Evolutionary conservation across 148 eudicot genomes (phyloP), one percentile per base, ranked within the genome.

Genomic region (Drosera capensis): DNA sequence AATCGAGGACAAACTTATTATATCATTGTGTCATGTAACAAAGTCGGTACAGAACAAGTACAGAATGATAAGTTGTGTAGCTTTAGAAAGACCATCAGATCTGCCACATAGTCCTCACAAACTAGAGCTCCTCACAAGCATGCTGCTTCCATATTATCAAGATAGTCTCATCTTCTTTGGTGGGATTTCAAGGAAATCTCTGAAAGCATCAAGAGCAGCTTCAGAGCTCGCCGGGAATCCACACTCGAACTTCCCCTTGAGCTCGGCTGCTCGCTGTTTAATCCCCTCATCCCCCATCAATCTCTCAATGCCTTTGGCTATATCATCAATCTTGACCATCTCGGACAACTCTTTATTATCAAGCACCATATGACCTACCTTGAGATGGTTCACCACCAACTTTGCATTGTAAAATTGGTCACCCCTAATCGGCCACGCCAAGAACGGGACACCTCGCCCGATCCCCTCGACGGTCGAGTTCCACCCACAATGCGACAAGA

Each of bases 381-480:
- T 65, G 1, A 75, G 71, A 54, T 72, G 64, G 23, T 48, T 13
- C 30, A 63, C 82, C 23, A 75, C 60, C 63, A 75, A 36, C 48
- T 75, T 72, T 23, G 88, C 79, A 65, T 80, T 56, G 21, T 40
- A 24, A 34, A 55, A 65, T 40, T 80, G 82, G 42, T 80, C 88
- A 20, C 88, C 88, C 50, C 88, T 72, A 2, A 80, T 69, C 0
- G 88, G 88, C 82, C 88, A 80, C 13, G 77, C 72, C 64, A 80
- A 24, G 19, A 80, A 5, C 0, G 88, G 88, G 6, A 75, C 67
- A 18, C 79, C 71, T 0, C 56, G 57, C 9, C 71, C 79, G 1
- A 79, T 54, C 0, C 79, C 73, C 51, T 80, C 82, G 20, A 57
- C 54, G 0, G 77, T 79, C 14, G 87, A 79, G 49, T 80, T 80